Percentiles rank a stretch among this genome's conserved stretches.
phyloP scores from a whole-genome alignment of 2,329 filamentous ascomycete species.

The Stachybotrys elegans region DNA sequence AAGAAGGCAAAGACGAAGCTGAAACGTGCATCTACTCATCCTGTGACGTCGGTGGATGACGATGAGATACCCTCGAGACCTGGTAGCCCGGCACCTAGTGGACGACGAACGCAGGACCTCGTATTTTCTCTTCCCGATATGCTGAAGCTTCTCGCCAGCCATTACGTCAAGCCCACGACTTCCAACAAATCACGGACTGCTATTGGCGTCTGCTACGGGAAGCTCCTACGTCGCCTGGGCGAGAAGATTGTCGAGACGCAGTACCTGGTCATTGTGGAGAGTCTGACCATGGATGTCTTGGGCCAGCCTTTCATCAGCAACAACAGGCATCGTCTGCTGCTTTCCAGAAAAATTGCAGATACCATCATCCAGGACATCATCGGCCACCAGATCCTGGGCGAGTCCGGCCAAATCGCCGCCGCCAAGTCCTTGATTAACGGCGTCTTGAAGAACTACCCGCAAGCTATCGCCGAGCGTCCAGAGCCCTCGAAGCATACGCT shows the following conservation, averaged over 20 bases:
- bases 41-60: slow-evolving; percentile 62
- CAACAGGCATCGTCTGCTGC: slow-evolving; percentile 83
- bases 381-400: slow-evolving; percentile 75
- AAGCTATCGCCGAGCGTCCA: slow-evolving; percentile 76
- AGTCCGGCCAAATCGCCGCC: slow-evolving; percentile 81
- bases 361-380: slow-evolving; percentile 80
- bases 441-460: slow-evolving; percentile 89
- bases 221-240: slow-evolving; percentile 71
- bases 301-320: slow-evolving; percentile 70
- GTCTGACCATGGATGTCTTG: slow-evolving; percentile 75
- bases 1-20: slow-evolving; percentile 64
- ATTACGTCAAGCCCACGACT: slow-evolving; percentile 75
- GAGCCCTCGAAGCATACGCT: slow-evolving; percentile 87
- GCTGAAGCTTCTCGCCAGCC: slow-evolving; percentile 69
- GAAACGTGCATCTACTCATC: slow-evolving; percentile 56
- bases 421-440: slow-evolving; percentile 80
- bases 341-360: slow-evolving; percentile 78
- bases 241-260: slow-evolving; percentile 78
- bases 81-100: slow-evolving; percentile 65
- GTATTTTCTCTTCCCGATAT: slow-evolving; percentile 73
- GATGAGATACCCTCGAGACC: slow-evolving; percentile 65
- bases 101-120: slow-evolving; percentile 67
- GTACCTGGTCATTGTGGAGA: slow-evolving; percentile 76
- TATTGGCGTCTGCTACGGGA: slow-evolving; percentile 81
- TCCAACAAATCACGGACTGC: slow-evolving; percentile 77